Evolutionary conservation across 2,329 filamentous ascomycete genomes (phyloP).

Genomic region (Xylariaceae sp.): DNA sequence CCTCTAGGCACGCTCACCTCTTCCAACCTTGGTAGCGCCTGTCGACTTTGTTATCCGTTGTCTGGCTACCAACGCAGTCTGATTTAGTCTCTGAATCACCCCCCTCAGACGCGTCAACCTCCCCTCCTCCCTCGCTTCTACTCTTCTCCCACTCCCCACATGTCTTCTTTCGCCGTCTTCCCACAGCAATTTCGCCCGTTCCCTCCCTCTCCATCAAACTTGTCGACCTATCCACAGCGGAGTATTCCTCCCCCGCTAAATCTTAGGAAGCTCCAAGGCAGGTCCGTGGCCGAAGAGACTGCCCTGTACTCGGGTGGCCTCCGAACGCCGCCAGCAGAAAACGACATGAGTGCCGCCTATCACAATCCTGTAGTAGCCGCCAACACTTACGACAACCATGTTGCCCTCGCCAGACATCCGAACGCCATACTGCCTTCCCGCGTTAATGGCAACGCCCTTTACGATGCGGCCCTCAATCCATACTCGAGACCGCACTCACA

Average conservation of each 20-base stretch:
- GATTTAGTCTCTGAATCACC: constrained; percentile 13
- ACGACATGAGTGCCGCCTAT: constrained; percentile 59
- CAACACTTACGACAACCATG: constrained; percentile 53
- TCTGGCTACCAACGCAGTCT: constrained; percentile 4
- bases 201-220: constrained; percentile 36
- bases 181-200: constrained; percentile 35
- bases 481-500: constrained; percentile 41
- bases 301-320: constrained; percentile 47
- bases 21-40: constrained; percentile 9
- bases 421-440: constrained; percentile 43
- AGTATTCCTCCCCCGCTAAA: constrained; percentile 24
- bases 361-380: constrained; percentile 50
- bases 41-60: constrained; percentile 12
- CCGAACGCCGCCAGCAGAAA: constrained; percentile 57
- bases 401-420: constrained; percentile 48
- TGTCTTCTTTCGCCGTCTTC: constrained; percentile 39
- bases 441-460: constrained; percentile 40
- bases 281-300: constrained; percentile 33
- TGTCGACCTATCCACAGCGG: constrained; percentile 28
- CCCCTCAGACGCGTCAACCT: constrained; percentile 9
- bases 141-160: constrained; percentile 36
- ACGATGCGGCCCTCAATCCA: constrained; percentile 41
- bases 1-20: background rate
- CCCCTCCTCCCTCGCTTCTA: constrained; percentile 7
- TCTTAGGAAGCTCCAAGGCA: constrained; percentile 32